These are phyloP conservation scores for Penicillium roqueforti DNA, from an alignment of 495 filamentous ascomycete species.

Conservation along the genomic window DNA sequence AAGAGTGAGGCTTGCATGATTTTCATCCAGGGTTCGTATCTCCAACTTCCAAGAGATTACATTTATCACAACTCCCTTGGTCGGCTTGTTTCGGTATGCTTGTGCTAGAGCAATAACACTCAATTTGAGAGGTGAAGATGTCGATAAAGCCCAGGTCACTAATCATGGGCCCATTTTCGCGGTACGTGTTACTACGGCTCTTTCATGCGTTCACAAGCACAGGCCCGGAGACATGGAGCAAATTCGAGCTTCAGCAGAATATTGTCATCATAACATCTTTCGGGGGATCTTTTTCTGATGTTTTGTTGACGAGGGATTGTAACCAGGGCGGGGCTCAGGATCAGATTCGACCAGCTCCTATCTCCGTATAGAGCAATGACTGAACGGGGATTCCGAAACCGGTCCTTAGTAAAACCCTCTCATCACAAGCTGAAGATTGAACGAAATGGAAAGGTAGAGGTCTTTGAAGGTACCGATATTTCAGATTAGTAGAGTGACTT, in stretches of 20 bases:
- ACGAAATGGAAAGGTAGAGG: conserved; percentile 1
- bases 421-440: conserved; percentile 6
- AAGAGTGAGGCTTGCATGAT: conserved; percentile 7
- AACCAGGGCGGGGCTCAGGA: neutral
- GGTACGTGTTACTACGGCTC: neutral
- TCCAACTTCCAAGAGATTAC: conserved; percentile 14
- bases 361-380: neutral
- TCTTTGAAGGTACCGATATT: neutral
- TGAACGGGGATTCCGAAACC: conserved; percentile 1
- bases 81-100: neutral
- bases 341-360: neutral
- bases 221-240: neutral
- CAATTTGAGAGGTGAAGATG: neutral
- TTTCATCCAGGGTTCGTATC: conserved; percentile 4
- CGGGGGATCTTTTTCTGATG: neutral
- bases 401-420: conserved; percentile 8
- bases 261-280: neutral
- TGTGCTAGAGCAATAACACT: neutral
- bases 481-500: neutral
- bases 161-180: neutral
- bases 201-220: neutral
- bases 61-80: conserved; percentile 10
- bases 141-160: neutral
- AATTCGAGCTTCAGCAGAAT: conserved; percentile 4
- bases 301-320: neutral